Base-by-base conservation (phyloP, 805 yeast genomes). In the Vanderwaltozyma yarrowii region DNA sequence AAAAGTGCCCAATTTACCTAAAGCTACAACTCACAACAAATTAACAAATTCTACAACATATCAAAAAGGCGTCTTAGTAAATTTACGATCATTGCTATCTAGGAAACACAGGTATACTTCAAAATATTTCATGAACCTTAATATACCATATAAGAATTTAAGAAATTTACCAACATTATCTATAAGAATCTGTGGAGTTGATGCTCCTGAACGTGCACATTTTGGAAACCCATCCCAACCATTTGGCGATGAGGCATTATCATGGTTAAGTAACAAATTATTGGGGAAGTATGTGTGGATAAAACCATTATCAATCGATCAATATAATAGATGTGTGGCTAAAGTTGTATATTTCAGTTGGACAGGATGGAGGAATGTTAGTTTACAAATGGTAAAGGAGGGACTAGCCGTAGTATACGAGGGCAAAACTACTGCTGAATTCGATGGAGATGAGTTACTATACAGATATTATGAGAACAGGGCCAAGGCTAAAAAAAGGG, bases 121-220 rank as follows among this genome's bases (percentile, higher is more conserved):
- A 1, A 41, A 46, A 5, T 44, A 52, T 33, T 58, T 51, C 35
- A 39, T 56, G 46, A 42, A 42, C 25, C 37, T 61, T 27, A 45
- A 44, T 3, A 53, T 53, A 1, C 49, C 50, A 2, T 51, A 45
- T 32, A 56, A 50, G 37, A 58, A 58, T 21, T 58, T 51, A 38
- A 43, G 62, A 27, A 56, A 45, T 20, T 36, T 56, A 10, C 53
- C 58, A 45, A 92, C 98, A 0, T 64, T 92, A 27, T 78, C 80
- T 58, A 74, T 92, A 4, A 68, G 98, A 34, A 63, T 92, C 16
- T 82, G 92, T 60, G 98, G 96, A 0, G 80, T 89, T 13, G 98
- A 92, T 67, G 98, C 98, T 0, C 98, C 98, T 1, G 98, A 92
- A 54, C 66, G 94, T 31, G 74, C 94, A 1, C 96, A 92, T 64